A percentile compares a stretch with the other conserved stretches of the same genome.
These are phyloP conservation scores for Pneumocystis sp. DNA, from an alignment of 1,139 yeast species.

Conservation along the genomic window DNA sequence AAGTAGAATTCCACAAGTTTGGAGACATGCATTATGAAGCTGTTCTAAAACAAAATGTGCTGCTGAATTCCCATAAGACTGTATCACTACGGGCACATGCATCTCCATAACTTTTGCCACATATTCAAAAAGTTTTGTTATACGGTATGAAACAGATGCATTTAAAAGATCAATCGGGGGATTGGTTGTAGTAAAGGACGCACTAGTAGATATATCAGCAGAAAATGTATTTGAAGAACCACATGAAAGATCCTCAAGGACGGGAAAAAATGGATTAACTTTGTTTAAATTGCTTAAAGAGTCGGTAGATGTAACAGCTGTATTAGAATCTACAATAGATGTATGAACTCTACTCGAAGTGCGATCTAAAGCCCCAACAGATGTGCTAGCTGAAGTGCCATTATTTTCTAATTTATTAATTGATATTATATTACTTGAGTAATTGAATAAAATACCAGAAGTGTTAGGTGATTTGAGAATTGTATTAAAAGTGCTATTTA, in stretches of 20 bases:
- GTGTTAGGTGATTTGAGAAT: no score
- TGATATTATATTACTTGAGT: no score
- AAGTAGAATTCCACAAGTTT: conserved; percentile 74
- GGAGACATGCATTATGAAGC: conserved; percentile 76
- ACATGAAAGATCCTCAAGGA: not conserved
- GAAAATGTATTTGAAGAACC: not conserved
- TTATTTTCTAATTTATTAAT: no score
- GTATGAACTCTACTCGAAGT: no score
- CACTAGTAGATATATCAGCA: not conserved
- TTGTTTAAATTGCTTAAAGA: not conserved
- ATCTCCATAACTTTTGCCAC: conserved; percentile 74
- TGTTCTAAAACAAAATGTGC: conserved; percentile 53
- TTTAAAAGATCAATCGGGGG: no score
- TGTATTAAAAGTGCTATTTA: no score
- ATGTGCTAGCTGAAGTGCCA: no score
- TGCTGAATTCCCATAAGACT: conserved; percentile 53
- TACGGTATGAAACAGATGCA: conserved; percentile 3
- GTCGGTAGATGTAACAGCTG: not conserved
- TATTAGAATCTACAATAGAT: no score
- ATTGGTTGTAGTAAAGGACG: no score
- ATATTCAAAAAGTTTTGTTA: conserved; percentile 66
- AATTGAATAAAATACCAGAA: no score
- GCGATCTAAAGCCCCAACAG: no score
- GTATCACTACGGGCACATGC: conserved; percentile 64
- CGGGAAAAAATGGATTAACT: not conserved